These are phyloP conservation scores for Anacardium occidentale DNA, from an alignment of 345 rosid species.

Conservation along the genomic window DNA sequence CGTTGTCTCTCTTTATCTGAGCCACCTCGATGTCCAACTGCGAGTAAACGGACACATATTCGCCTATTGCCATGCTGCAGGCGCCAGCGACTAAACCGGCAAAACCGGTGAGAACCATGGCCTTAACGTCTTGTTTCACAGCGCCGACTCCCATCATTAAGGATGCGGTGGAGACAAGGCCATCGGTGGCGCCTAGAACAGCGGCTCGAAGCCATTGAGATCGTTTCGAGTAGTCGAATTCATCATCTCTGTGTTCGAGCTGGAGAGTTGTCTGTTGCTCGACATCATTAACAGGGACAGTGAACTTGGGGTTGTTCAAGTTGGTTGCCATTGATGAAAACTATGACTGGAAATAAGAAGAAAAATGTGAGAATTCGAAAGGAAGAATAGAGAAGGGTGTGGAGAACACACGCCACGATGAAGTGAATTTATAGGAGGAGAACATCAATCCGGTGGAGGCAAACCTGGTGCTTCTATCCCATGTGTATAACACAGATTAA, in stretches of 20 bases:
- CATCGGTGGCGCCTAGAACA: slow-evolving; percentile 90
- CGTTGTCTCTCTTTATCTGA: slow-evolving; percentile 55
- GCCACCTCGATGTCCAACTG: slow-evolving; percentile 80
- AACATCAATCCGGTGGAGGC: slow-evolving; percentile 33
- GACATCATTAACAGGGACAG: slow-evolving; percentile 33
- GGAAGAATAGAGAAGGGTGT: slow-evolving; percentile 37
- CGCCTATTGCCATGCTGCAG: slow-evolving; percentile 97
- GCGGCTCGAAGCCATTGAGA: slow-evolving; percentile 97
- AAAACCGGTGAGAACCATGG: slow-evolving; percentile 81
- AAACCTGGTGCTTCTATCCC: slow-evolving; percentile 32
- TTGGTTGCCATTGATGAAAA: slow-evolving; percentile 30
- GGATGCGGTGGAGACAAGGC: slow-evolving; percentile 79
- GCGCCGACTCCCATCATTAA: slow-evolving; percentile 95
- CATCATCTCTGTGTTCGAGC: slow-evolving; percentile 14
- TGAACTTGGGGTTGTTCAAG: slow-evolving; percentile 28
- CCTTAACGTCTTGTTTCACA: slow-evolving; percentile 71
- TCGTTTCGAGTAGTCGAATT: slow-evolving; percentile 72
- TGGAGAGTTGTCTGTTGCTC: slow-evolving; percentile 39
- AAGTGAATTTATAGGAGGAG: slow-evolving; percentile 47
- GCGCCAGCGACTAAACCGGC: slow-evolving; percentile 94
- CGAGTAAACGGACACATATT: slow-evolving; percentile 85
- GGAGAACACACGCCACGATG: slow-evolving; percentile 62
- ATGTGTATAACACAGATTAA: too few species aligned
- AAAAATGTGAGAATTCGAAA: neutral
- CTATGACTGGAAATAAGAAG: slow-evolving; percentile 5